phyloP scores from a whole-genome alignment of 768 basidiomycete species.

The Kwoniella sp. region DNA sequence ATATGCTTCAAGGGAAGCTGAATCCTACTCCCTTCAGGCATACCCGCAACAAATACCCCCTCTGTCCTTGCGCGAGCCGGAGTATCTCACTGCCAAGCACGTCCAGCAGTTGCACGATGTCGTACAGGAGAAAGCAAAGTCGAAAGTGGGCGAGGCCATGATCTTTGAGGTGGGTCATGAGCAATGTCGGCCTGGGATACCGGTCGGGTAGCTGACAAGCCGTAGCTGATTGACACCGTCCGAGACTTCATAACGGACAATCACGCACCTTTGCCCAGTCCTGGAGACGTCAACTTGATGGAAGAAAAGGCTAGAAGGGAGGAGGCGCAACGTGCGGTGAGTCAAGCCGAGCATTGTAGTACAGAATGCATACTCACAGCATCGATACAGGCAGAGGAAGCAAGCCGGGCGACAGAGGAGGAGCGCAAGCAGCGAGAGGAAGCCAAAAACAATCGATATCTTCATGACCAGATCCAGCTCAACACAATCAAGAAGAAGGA shows the following conservation, averaged over 20 bases:
- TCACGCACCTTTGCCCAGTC: constrained; percentile 38
- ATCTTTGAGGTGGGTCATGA: constrained; percentile 37
- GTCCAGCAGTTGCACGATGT: constrained; percentile 28
- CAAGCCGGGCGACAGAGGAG: constrained; percentile 19
- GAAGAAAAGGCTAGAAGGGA: constrained; percentile 45
- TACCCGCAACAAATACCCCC: constrained; percentile 37
- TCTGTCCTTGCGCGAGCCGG: constrained; percentile 25
- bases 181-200: background rate
- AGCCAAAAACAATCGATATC: constrained; percentile 28
- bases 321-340: constrained; percentile 40
- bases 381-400: constrained; percentile 27
- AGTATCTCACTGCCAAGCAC: constrained; percentile 32
- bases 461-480: constrained; percentile 35
- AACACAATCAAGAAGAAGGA: constrained; percentile 25
- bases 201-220: background rate
- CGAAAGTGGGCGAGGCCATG: constrained; percentile 32
- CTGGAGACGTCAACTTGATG: constrained; percentile 40
- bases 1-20: background rate
- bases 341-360: too few relatives aligned
- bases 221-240: constrained; percentile 28
- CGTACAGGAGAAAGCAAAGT: constrained; percentile 32
- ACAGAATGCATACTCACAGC: background rate
- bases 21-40: constrained; percentile 9
- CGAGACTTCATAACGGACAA: constrained; percentile 40
- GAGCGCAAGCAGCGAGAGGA: constrained; percentile 18